Evolutionary conservation across 2,329 filamentous ascomycete species (phyloP), one percentile per base, ranked within the genome.

Genomic region (Epichloe aotearoae): DNA sequence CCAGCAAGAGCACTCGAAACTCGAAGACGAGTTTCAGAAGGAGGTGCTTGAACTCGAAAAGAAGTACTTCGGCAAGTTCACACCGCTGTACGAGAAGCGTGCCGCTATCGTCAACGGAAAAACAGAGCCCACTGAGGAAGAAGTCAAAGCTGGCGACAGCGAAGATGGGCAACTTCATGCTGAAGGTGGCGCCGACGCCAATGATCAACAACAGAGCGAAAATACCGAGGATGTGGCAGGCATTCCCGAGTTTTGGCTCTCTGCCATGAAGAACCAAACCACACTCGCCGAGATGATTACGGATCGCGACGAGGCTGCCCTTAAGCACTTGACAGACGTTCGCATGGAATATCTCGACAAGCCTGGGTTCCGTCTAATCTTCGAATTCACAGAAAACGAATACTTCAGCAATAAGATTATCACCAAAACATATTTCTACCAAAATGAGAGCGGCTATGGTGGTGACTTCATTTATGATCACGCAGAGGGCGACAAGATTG

Each of bases 391-490:
- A 52, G 84, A 91, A 64, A 98, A 98, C 71, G 87, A 94, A 57
- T 97, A 84, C 74, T 98, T 98, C 80, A 86, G 82, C 69, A 97
- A 98, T 80, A 96, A 95, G 78, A 87, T 80, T 60, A 82, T 98
- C 69, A 89, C 88, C 65, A 98, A 98, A 81, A 96, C 91, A 53
- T 98, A 98, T 74, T 97, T 83, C 76, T 98, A 98, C 74, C 91
- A 96, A 73, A 94, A 93, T 66, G 93, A 98, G 79, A 96, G 86
- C 62, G 93, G 93, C 53, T 98, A 98, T 64, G 93, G 91, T 60
- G 94, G 93, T 59, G 94, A 98, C 70, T 98, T 97, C 73, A 97
- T 98, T 71, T 98, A 98, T 68, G 93, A 98, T 68, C 93, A 98
- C 66, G 93, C 94, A 52, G 91, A 98, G 69, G 93, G 94, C 57